Evolutionary conservation across 805 yeast species (phyloP).

Genomic region (Hemisphaericaspora nanyangensis): DNA sequence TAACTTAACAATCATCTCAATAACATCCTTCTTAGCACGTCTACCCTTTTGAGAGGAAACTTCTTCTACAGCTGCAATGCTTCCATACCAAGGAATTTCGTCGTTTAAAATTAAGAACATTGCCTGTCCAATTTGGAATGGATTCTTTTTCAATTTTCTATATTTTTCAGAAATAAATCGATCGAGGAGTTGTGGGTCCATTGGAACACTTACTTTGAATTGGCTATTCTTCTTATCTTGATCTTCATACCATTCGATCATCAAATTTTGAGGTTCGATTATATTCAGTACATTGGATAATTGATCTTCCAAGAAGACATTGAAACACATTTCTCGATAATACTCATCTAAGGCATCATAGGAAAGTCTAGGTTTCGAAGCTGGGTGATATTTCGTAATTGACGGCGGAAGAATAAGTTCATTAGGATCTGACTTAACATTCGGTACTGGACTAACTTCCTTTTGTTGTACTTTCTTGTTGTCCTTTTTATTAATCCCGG

Average conservation of each 20-base stretch:
- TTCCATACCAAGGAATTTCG: slow-evolving; percentile 57
- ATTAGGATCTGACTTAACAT: slow-evolving; percentile 2
- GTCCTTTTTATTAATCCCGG: too few relatives aligned
- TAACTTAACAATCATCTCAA: slow-evolving; percentile 47
- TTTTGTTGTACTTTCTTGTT: too few relatives aligned
- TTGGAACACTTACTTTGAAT: slow-evolving; percentile 40
- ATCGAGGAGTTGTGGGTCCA: slow-evolving; percentile 47
- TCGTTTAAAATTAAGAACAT: slow-evolving; percentile 51
- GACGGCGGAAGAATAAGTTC: slow-evolving; percentile 20
- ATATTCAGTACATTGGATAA: slow-evolving; percentile 25
- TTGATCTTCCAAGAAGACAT: slow-evolving; percentile 60
- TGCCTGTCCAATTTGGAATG: slow-evolving; percentile 57
- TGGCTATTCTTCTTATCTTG: slow-evolving; percentile 39
- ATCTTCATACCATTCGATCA: slow-evolving; percentile 49
- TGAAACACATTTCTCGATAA: slow-evolving; percentile 56
- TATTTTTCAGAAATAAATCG: slow-evolving; percentile 48
- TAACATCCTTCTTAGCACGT: slow-evolving; percentile 18
- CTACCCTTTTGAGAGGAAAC: slow-evolving; percentile 17
- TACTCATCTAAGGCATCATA: slow-evolving; percentile 51
- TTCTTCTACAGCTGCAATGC: slow-evolving; percentile 38
- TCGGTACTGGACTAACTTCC: not conserved
- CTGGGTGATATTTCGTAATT: slow-evolving; percentile 27
- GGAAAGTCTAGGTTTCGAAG: slow-evolving; percentile 37
- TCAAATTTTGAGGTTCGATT: slow-evolving; percentile 38
- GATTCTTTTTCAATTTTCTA: slow-evolving; percentile 51